These are phyloP conservation scores for Colletotrichum viniferum DNA, from an alignment of 2,329 filamentous ascomycete genomes.

Conservation along the genomic window DNA sequence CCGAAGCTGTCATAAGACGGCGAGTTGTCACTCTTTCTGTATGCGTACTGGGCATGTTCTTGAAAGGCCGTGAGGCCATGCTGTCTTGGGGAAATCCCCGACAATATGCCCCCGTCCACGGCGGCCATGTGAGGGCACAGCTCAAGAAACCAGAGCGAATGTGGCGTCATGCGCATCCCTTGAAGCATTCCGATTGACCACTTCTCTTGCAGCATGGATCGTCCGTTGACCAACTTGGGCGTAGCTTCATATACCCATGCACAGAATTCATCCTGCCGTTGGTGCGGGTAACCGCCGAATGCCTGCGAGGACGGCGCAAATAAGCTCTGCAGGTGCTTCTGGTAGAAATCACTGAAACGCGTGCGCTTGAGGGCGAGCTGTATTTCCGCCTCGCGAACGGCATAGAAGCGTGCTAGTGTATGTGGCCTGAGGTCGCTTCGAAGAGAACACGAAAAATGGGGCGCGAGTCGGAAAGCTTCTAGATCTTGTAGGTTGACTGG, in stretches of 20 bases:
- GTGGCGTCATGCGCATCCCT: background rate
- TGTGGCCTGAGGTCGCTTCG: rapidly evolving
- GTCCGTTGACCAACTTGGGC: background rate
- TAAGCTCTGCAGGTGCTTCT: background rate
- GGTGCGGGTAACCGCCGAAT: background rate
- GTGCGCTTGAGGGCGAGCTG: background rate
- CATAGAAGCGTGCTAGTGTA: background rate
- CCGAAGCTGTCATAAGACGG: background rate
- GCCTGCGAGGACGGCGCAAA: background rate
- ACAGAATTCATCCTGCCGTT: background rate
- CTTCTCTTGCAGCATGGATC: background rate
- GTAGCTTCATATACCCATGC: background rate
- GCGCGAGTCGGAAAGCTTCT: background rate
- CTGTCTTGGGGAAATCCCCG: background rate
- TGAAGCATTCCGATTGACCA: background rate
- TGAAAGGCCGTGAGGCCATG: background rate
- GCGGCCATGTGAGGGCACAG: background rate
- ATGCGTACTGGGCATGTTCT: background rate
- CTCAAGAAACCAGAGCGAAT: background rate
- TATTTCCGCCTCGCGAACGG: background rate
- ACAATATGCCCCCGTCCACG: background rate
- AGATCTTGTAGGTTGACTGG: background rate
- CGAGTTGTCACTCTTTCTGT: background rate
- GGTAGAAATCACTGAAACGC: background rate
- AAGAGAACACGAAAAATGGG: background rate